Conservation (phyloP, 140 eudicot genomes). For the Stevia rebaudiana region DNA sequence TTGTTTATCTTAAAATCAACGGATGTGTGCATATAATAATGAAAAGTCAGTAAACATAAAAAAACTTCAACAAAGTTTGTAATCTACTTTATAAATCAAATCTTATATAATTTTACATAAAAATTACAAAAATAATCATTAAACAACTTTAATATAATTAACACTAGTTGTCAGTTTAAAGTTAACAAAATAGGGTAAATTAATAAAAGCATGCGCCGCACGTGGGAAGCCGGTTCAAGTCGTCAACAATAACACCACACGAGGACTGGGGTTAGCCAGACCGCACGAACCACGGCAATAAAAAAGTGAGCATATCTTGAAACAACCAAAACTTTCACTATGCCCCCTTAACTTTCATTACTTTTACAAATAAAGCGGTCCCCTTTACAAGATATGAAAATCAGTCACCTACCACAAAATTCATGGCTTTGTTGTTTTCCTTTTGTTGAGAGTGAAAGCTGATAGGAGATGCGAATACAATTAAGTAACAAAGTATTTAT, state of each 20-base stretch:
- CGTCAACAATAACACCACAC: constrained; percentile 31
- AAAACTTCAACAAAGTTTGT: too few species aligned
- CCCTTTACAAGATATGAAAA: not conserved
- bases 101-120: too few species aligned
- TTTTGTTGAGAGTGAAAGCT: not conserved
- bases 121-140: not conserved
- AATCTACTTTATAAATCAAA: too few species aligned
- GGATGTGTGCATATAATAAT: too few species aligned
- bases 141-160: not conserved
- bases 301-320: constrained; percentile 26
- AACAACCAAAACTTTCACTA: constrained; percentile 23
- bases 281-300: constrained; percentile 36
- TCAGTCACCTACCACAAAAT: constrained; percentile 11
- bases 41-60: too few species aligned
- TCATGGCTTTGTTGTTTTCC: not conserved
- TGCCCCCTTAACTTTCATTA: constrained; percentile 13
- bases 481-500: too few species aligned
- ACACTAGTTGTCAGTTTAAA: not conserved
- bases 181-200: not conserved
- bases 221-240: constrained; percentile 37
- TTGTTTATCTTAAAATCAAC: too few species aligned
- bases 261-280: constrained; percentile 28
- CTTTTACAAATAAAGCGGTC: not conserved
- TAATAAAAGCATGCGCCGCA: constrained; percentile 11
- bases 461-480: not conserved